Conservation (phyloP, 2,329 filamentous ascomycete genomes). For the Hypoxylon sp. region DNA sequence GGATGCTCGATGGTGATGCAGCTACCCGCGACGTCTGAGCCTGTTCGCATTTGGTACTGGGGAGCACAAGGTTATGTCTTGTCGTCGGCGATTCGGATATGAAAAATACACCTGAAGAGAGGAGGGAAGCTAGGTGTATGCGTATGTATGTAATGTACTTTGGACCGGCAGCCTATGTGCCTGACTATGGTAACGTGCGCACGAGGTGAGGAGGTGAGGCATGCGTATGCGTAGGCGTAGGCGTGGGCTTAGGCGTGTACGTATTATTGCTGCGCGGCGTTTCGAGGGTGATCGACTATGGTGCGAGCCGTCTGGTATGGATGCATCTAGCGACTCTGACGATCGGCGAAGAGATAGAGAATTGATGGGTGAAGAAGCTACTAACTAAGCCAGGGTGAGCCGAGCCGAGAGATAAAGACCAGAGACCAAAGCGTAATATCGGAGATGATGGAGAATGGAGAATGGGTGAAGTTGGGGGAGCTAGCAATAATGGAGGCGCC, state of each 20-base stretch:
- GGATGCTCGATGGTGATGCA: conserved; percentile 55
- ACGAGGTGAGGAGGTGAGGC: conserved; percentile 11
- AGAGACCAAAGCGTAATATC: conserved; percentile 16
- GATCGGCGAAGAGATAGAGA: conserved; percentile 23
- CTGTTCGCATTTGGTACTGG: conserved; percentile 54
- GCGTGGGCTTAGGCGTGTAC: conserved; percentile 41
- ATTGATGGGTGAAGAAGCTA: conserved; percentile 8
- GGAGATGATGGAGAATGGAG: conserved; percentile 37
- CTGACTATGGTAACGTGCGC: conserved; percentile 32
- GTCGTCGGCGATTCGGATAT: conserved; percentile 50
- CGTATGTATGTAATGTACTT: conserved; percentile 28
- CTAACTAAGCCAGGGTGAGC: conserved; percentile 12
- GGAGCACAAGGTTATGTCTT: conserved; percentile 41
- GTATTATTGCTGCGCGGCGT: conserved; percentile 41
- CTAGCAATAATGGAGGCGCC: conserved; percentile 17
- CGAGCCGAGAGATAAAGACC: conserved; percentile 13
- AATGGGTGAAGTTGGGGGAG: conserved; percentile 32
- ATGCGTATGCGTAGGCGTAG: conserved; percentile 43
- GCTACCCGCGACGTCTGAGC: conserved; percentile 54
- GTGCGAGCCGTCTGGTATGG: conserved; percentile 38
- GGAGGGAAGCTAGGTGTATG: conserved; percentile 21
- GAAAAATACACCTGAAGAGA: conserved; percentile 34
- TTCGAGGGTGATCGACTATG: conserved; percentile 40
- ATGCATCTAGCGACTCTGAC: conserved; percentile 39
- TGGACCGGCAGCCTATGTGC: conserved; percentile 38